Base-by-base conservation (phyloP, 2,329 filamentous ascomycete genomes). In the Penicillium sp. region DNA sequence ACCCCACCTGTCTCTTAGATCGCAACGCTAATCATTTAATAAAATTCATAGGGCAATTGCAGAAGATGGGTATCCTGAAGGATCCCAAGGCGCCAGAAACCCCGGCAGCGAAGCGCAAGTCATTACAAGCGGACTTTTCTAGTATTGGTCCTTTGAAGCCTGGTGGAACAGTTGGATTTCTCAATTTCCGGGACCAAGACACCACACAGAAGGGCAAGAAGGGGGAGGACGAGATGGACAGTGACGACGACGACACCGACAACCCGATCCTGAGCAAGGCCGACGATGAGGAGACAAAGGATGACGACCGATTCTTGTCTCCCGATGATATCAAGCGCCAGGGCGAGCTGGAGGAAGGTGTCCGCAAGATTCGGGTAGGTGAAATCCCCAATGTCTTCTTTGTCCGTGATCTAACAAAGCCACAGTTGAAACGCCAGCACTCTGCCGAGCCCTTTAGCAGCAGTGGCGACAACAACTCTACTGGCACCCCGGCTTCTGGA, bases 21-120 rank as follows among this genome's bases (percentile, higher is more conserved):
- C 31, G 2, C 7, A 22, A 5, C 8, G 6, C 39, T 57, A 55
- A 55, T 37, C 3, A n/a, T 51, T 4, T 14, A 7, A 7, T 57
- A 43, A 19, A 35, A 10, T 10, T 1, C 24, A 26, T 45, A 96
- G 92, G 91, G 52, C 95, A 99, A 87, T 81, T 99, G 50, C 89
- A 93, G 70, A 99, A 98, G 77, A 96, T 99, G 88, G 93, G 93
- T 37, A 91, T 99, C 37, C 77, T 96, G 29, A 83, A 87, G 44
- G 82, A 87, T 9, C 75, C 85, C 4, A 93, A 92, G 72, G 76
- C 82, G 14, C 78, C 78, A 54, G 74, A 85, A 14, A 84, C 85
- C 0, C 81, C 86, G 1, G 80, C 80, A 39, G 81, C 83, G n/a
- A 96, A 96, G 76, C 84, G 93, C 67, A 88, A 91, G 66, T 96